A percentile compares a stretch with the other conserved stretches of the same genome.
Conservation (phyloP, 495 filamentous ascomycete genomes). For the Diplogelasinospora grovesii region DNA sequence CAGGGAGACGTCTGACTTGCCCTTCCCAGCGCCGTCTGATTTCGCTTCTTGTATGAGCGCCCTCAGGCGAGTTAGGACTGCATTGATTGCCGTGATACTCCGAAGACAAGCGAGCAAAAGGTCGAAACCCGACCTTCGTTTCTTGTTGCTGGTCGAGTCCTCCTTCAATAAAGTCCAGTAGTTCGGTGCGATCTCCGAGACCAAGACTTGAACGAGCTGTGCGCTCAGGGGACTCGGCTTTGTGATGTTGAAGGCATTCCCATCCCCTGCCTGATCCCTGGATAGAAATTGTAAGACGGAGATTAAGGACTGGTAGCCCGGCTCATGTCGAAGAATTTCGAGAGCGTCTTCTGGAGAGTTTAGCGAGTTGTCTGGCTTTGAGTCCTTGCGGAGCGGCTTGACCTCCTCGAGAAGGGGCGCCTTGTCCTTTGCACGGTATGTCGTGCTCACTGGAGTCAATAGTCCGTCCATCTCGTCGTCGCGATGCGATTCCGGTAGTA, state of each 20-base stretch:
- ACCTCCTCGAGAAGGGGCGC: neutral
- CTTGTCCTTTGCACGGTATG: constrained; percentile 5
- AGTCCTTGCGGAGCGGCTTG: constrained; percentile 1
- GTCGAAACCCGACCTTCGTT: constrained; percentile 22
- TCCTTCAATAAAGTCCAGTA: constrained; percentile 63
- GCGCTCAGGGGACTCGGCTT: constrained; percentile 57
- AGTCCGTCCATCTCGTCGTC: constrained; percentile 49
- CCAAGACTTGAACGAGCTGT: constrained; percentile 63
- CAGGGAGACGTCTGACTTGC: constrained; percentile 29
- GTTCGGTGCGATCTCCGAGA: constrained; percentile 63
- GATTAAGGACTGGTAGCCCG: constrained; percentile 52
- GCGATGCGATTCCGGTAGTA: too few relatives aligned
- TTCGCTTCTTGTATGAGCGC: constrained; percentile 39
- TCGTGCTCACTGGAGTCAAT: constrained; percentile 42
- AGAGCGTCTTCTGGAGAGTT: constrained; percentile 53
- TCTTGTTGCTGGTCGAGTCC: constrained; percentile 23
- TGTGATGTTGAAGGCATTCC: constrained; percentile 50
- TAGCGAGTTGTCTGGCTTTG: constrained; percentile 13
- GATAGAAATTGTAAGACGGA: constrained; percentile 48
- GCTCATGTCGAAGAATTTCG: constrained; percentile 56
- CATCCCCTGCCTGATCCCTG: constrained; percentile 20
- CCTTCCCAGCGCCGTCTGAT: constrained; percentile 23
- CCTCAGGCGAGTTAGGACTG: constrained; percentile 56
- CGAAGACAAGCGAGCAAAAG: constrained; percentile 60
- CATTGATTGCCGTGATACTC: constrained; percentile 66